These are phyloP conservation scores for Galeopsis tetrahit DNA, from an alignment of 257 asterid genomes.

Conservation along the genomic window DNA sequence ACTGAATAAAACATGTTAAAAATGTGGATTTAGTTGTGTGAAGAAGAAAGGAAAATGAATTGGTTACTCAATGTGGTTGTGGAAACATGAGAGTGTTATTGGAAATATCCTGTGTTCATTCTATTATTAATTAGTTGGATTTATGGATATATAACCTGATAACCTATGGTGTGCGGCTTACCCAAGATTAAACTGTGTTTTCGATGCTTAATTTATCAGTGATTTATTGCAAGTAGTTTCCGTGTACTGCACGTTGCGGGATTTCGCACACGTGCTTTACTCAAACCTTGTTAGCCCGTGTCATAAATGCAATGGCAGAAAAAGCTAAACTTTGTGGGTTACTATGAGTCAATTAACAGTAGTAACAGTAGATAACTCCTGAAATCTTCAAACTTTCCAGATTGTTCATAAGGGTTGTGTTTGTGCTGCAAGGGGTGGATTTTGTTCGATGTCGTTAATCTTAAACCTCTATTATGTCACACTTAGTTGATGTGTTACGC, in stretches of 20 bases:
- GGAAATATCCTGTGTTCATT: not conserved
- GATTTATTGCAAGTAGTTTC: not conserved
- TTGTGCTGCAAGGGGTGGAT: slow-evolving; percentile 9
- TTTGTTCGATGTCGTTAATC: not conserved
- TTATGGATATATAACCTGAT: not conserved
- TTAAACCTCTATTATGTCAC: not conserved
- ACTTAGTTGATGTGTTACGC: not conserved
- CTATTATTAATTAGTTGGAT: not conserved
- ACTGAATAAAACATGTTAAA: not conserved
- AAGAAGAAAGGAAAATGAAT: slow-evolving; percentile 11
- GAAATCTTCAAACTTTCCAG: slow-evolving; percentile 1
- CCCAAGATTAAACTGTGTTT: not conserved
- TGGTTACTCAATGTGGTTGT: not conserved
- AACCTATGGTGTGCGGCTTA: slow-evolving; percentile 6
- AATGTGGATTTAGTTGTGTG: not conserved
- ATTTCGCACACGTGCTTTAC: not conserved
- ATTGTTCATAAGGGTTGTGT: not conserved
- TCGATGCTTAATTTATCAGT: not conserved
- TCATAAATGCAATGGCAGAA: not conserved
- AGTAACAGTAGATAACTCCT: not conserved
- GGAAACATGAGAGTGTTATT: not conserved
- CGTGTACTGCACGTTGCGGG: slow-evolving; percentile 5
- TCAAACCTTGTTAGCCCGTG: not conserved
- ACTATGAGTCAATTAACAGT: not conserved
- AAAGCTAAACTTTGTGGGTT: not conserved